A percentile compares a stretch with the other conserved stretches of the same genome.
phyloP scores from a whole-genome alignment of 805 yeast genomes.

The Lipomyces anomalus region DNA sequence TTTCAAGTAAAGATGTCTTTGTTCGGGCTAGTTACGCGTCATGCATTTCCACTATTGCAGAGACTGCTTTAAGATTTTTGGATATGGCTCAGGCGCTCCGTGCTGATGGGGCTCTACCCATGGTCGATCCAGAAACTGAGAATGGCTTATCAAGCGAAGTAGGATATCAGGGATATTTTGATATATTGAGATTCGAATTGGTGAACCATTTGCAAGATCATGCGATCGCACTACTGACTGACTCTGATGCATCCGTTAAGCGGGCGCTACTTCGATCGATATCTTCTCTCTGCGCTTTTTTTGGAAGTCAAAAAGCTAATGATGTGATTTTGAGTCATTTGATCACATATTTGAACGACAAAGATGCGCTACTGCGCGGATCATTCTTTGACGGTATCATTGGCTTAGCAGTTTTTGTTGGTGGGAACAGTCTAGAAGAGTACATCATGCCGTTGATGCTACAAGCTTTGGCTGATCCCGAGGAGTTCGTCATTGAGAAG shows the following conservation, averaged over 20 bases:
- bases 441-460: slow-evolving; percentile 78
- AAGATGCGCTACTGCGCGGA: slow-evolving; percentile 57
- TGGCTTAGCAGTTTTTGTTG: slow-evolving; percentile 72
- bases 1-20: slow-evolving; percentile 39
- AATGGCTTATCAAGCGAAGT: slow-evolving; percentile 31
- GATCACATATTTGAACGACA: slow-evolving; percentile 84
- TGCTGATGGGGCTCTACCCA: slow-evolving; percentile 27
- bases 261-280: slow-evolving; percentile 65
- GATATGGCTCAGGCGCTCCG: slow-evolving; percentile 47
- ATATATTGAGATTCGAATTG: slow-evolving; percentile 41
- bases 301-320: slow-evolving; percentile 82
- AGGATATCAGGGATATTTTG: slow-evolving; percentile 25
- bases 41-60: slow-evolving; percentile 68
- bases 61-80: slow-evolving; percentile 55
- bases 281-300: slow-evolving; percentile 69
- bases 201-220: slow-evolving; percentile 58
- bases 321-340: slow-evolving; percentile 85
- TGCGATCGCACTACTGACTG: slow-evolving; percentile 62
- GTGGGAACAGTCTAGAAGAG: slow-evolving; percentile 76
- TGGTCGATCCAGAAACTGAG: slow-evolving; percentile 44
- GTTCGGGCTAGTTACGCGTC: slow-evolving; percentile 66
- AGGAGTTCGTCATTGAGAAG: slow-evolving; percentile 70
- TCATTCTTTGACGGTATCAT: slow-evolving; percentile 68
- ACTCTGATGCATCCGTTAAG: slow-evolving; percentile 58
- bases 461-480: slow-evolving; percentile 72